Evolutionary conservation across 2,329 filamentous ascomycete genomes (phyloP), one percentile per base, ranked within the genome.

Genomic region (Hypoxylon sp.): DNA sequence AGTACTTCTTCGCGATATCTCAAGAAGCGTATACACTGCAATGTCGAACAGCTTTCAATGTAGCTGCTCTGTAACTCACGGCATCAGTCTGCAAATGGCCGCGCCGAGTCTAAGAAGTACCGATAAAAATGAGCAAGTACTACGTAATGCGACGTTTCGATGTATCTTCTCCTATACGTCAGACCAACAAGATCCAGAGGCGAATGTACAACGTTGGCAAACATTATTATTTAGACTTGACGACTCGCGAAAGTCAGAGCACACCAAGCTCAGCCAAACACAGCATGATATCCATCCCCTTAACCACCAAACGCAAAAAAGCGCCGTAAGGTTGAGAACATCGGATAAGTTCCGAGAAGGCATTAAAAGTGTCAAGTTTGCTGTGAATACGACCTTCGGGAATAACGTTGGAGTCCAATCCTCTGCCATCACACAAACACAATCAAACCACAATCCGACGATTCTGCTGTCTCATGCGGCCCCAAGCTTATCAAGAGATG

Each of bases 301-400:
- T n/a, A 26, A 19, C 2, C 19, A 4, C 5, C 19, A 22, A 9
- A 9, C 13, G 8, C 44, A 13, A 48, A 48, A 4, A n/a, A 3
- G 13, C 10, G 22, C 19, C 2, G 9, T 26, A 19, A 48, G 19
- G 44, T 9, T 10, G 44, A 48, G 14, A 8, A 48, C 22, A 26
- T 48, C 44, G 24, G 44, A 48, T 1, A 48, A 19, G 14, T 8
- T 48, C 24, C 19, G 44, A 22, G 24, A 26, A 26, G n/a, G 37
- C 37, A 3, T 48, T 26, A 48, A 48, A 48, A 26, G 44, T 5
- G 44, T 48, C 10, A 48, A 48, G 22, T 48, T 19, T 26, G 44
- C 44, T 14, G 26, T 48, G 44, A 2, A 24, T 24, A 26, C 44
- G 13, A 26, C 44, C 14, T 48, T 48, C 8, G 14, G 24, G n/a